Conservation (phyloP, 768 basidiomycete species). For the Megacollybia marginata region DNA sequence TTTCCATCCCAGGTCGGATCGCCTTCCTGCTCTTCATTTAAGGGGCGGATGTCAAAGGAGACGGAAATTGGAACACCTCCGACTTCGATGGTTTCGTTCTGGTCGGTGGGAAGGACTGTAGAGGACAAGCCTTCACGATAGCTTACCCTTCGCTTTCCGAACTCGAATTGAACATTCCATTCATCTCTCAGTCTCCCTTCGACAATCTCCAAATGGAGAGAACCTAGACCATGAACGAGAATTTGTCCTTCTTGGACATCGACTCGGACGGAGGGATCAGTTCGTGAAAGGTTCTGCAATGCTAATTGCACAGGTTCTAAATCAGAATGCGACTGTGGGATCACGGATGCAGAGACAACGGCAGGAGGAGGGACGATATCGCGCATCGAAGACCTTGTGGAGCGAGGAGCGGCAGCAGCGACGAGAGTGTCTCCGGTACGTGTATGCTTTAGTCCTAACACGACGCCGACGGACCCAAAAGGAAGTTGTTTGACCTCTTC, state of each 20-base stretch:
- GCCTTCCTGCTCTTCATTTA: constrained; percentile 49
- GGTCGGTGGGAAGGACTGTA: constrained; percentile 21
- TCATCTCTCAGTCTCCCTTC: constrained; percentile 76
- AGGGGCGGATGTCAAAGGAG: constrained; percentile 45
- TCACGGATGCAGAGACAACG: constrained; percentile 77
- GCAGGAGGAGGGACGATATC: constrained; percentile 74
- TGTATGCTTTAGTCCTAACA: constrained; percentile 76
- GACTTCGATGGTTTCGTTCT: constrained; percentile 57
- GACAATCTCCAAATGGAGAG: constrained; percentile 84
- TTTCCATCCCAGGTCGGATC: constrained; percentile 76
- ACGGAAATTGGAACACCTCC: constrained; percentile 52
- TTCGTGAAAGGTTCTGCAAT: constrained; percentile 63
- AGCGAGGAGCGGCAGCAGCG: constrained; percentile 33
- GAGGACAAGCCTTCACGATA: constrained; percentile 60
- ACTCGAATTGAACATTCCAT: constrained; percentile 71
- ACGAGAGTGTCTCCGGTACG: constrained; percentile 84
- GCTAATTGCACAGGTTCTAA: constrained; percentile 73
- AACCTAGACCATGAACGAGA: constrained; percentile 76
- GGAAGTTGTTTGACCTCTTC: constrained; percentile 76
- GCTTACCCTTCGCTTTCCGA: constrained; percentile 71
- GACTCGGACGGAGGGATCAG: constrained; percentile 81
- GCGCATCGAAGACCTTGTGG: constrained; percentile 37
- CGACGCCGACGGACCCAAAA: constrained; percentile 78
- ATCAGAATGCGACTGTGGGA: constrained; percentile 76
- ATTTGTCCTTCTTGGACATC: constrained; percentile 80